Percentiles rank a stretch among this genome's conserved stretches.
Conservation (phyloP, 495 filamentous ascomycete species). For the Gamarada debralockiae region DNA sequence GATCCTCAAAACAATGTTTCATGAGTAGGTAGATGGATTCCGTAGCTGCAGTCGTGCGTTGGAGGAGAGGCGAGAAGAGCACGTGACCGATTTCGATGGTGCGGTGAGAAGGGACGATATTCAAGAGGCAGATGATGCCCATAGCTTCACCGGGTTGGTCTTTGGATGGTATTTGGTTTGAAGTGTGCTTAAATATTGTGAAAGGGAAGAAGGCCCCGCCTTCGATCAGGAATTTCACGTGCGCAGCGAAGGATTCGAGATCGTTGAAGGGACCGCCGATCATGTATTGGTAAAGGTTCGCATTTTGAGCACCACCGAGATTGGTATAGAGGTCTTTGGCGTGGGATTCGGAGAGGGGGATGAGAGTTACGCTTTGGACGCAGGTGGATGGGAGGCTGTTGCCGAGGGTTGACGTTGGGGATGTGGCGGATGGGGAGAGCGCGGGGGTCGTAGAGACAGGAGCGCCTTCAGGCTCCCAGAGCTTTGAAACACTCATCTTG, state of each 20-base stretch:
- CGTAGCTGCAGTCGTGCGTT: constrained; percentile 46
- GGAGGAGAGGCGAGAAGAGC: constrained; percentile 39
- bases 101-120: constrained; percentile 36
- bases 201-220: constrained; percentile 37
- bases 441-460: too few relatives aligned
- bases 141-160: constrained; percentile 19
- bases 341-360: constrained; percentile 33
- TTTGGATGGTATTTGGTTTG: constrained; percentile 4
- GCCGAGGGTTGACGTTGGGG: too few relatives aligned
- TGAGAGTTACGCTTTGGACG: constrained; percentile 28
- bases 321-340: constrained; percentile 36
- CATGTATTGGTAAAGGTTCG: constrained; percentile 46
- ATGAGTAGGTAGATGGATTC: constrained; percentile 48
- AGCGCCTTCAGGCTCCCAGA: too few relatives aligned
- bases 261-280: constrained; percentile 35
- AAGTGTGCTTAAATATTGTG: constrained; percentile 31
- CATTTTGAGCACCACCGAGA: constrained; percentile 31
- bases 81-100: constrained; percentile 47
- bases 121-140: constrained; percentile 40
- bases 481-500: too few relatives aligned
- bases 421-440: too few relatives aligned
- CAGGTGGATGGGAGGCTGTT: too few relatives aligned
- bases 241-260: constrained; percentile 28
- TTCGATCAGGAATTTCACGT: constrained; percentile 23
- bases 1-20: constrained; percentile 40